Evolutionary conservation across 768 basidiomycete genomes (phyloP), one percentile per base, ranked within the genome.

Genomic region (Gyrodon lividus): DNA sequence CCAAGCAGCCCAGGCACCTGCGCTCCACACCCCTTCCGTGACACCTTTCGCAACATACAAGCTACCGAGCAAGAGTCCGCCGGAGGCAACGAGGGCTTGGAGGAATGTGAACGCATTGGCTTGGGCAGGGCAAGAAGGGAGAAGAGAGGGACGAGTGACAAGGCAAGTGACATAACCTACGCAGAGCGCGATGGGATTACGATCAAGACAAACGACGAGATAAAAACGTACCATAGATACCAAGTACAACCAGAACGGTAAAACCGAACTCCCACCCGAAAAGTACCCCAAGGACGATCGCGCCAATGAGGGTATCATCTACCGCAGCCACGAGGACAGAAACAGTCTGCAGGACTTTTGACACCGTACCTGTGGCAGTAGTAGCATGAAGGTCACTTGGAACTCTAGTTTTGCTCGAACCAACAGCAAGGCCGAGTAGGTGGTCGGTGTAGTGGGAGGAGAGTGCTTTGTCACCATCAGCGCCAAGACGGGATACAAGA

Each of bases 401-500:
- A 9, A 91, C 73, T 89, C 93, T 43, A 85, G 78, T 48, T 79
- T 86, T 5, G 82, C 88, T 64, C 87, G 92, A 92, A 5, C 86
- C 79, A 56, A 94, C 84, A 1, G 89, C 90, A 4, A 98, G 81
- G 54, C 91, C 89, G 9, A 98, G 76, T 2, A 97, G 71, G 61
- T 96, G 94, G 53, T 93, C 82, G 70, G 89, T 91, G 9, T 92
- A 87, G 46, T 94, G 74, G 38, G 46, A 48, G 4, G 39, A 61
- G 72, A 52, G 56, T 80, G 81, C 81, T 60, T 86, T 73, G 63
- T 95, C 91, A 0, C 89, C 90, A 65, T 84, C 89, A 69, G 92
- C 91, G 80, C 92, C 88, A 38, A 98, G 87, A 1, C 92, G 90
- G 2, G 86, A 80, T 89, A 92, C 95, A 3, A 92, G 74, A 26